These are phyloP conservation scores for Aspergillus steynii DNA, from an alignment of 495 filamentous ascomycete species.

Conservation along the genomic window DNA sequence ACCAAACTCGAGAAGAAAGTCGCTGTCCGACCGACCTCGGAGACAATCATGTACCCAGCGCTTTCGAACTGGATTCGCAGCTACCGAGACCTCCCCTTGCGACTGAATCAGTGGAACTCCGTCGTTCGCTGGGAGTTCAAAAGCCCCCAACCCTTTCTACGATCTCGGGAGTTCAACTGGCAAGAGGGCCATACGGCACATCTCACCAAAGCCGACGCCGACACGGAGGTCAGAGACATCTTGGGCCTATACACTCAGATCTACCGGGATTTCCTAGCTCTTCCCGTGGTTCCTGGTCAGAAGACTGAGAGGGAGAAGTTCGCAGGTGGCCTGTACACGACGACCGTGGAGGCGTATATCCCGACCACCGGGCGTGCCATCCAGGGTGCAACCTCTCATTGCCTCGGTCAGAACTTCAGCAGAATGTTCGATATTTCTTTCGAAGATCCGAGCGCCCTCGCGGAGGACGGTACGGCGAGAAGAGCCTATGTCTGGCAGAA, in stretches of 20 bases:
- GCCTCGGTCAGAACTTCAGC: slow-evolving; percentile 93
- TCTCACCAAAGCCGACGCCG: slow-evolving; percentile 72
- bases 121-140: slow-evolving; percentile 99
- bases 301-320: slow-evolving; percentile 96
- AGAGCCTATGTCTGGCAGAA: slow-evolving; percentile 93
- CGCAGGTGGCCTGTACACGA: slow-evolving; percentile 91
- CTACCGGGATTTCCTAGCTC: slow-evolving; percentile 89
- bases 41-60: slow-evolving; percentile 93
- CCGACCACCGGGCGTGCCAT: slow-evolving; percentile 93
- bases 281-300: slow-evolving; percentile 84
- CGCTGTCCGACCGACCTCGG: slow-evolving; percentile 92
- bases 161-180: slow-evolving; percentile 94
- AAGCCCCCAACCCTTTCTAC: slow-evolving; percentile 90
- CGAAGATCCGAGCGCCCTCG: slow-evolving; percentile 76
- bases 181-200: slow-evolving; percentile 98
- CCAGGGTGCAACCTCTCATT: slow-evolving; percentile 94
- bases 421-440: slow-evolving; percentile 98
- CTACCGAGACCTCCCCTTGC: slow-evolving; percentile 89
- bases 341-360: slow-evolving; percentile 87
- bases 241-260: slow-evolving; percentile 86
- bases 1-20: slow-evolving; percentile 91
- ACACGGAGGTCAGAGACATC: slow-evolving; percentile 86
- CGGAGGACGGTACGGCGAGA: slow-evolving; percentile 67
- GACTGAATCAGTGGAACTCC: slow-evolving; percentile 97
- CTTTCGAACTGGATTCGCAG: slow-evolving; percentile 95